Base-by-base conservation (phyloP, 208 protist species). In the Porcisia deanei region DNA sequence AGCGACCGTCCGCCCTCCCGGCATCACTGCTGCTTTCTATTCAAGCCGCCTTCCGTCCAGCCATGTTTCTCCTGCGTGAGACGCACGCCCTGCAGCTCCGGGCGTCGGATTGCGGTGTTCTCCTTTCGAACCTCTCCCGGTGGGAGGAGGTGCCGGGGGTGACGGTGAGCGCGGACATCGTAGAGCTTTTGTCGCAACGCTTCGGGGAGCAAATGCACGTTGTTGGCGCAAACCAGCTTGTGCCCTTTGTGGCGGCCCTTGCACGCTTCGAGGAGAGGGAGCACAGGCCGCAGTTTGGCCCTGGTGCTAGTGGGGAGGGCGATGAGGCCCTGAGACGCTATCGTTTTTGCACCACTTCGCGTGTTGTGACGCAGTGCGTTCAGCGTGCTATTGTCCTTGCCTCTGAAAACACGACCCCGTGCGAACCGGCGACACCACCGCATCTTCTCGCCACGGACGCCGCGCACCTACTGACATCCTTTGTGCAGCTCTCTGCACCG, bases 111-210 rank as follows among this genome's bases (percentile, higher is more conserved):
- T 91, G 87, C 75, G 91, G 88, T 39, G 9, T 85, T 10, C 80
- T 94, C 18, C 59, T 94, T 22, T 78, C 85, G 18, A 84, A 67
- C 54, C 77, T 94, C 37, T 86, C 90, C 10, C 88, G 88, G 18
- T 89, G 86, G 75, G 85, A 91, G 39, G 75, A 85, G 81, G 77
- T 84, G 75, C 30, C 76, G 18, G 75, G 78, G 20, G 82, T 72
- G 43, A 68, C 63, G 22, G 57, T 84, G 30, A 74, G 70, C 41
- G 83, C 84, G 1, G 92, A 96, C 67, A 45, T 94, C 52, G 63
- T 91, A 7, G 87, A 94, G 73, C 81, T 94, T 58, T 82, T 97
- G 30, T 97, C 85, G 47, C 70, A 79, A 30, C 84, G 78, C 63
- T 93, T 97, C 75, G 55, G 73, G 5, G 69, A 78, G 57, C 82